Evolutionary conservation across 176 grass and related monocot genomes (phyloP).

Genomic region (Aegilops speltoides): DNA sequence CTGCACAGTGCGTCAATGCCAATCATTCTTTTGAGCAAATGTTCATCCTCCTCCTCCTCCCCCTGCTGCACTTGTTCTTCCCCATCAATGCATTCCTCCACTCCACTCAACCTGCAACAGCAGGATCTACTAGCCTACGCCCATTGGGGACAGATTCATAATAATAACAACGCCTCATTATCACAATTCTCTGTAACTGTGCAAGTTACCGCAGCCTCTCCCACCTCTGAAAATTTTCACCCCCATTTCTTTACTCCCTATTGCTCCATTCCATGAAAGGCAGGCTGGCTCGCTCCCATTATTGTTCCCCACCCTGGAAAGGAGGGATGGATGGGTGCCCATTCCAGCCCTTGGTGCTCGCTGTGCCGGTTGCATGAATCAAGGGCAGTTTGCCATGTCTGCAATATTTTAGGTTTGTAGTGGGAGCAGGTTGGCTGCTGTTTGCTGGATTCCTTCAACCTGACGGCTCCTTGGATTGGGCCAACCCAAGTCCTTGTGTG

Average conservation of each 20-base stretch:
- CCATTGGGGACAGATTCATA: slow-evolving; percentile 5
- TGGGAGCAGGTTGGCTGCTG: slow-evolving; percentile 22
- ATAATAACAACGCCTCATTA: not conserved
- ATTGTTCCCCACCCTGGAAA: not conserved
- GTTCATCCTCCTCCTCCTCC: not conserved
- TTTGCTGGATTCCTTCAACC: slow-evolving; percentile 43
- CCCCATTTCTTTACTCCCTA: slow-evolving; percentile 8
- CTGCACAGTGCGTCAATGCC: not conserved
- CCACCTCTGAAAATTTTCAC: slow-evolving; percentile 1
- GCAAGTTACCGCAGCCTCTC: slow-evolving; percentile 28
- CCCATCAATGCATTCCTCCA: not conserved
- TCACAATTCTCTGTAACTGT: slow-evolving; percentile 18
- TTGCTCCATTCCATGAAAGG: slow-evolving; percentile 34
- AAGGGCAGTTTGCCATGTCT: slow-evolving; percentile 22
- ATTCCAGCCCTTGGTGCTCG: not conserved
- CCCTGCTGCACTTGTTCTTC: not conserved
- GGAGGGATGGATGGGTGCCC: not conserved
- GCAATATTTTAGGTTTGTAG: slow-evolving; percentile 27
- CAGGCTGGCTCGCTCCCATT: slow-evolving; percentile 24
- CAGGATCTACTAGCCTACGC: not conserved
- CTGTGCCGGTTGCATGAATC: not conserved
- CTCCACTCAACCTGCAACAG: not conserved
- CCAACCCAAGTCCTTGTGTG: slow-evolving; percentile 14
- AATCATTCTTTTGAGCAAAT: not conserved
- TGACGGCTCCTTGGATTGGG: slow-evolving; percentile 11